Evolutionary conservation across 2,329 filamentous ascomycete genomes (phyloP), one percentile per base, ranked within the genome.

Genomic region (Graphilbum sp.): DNA sequence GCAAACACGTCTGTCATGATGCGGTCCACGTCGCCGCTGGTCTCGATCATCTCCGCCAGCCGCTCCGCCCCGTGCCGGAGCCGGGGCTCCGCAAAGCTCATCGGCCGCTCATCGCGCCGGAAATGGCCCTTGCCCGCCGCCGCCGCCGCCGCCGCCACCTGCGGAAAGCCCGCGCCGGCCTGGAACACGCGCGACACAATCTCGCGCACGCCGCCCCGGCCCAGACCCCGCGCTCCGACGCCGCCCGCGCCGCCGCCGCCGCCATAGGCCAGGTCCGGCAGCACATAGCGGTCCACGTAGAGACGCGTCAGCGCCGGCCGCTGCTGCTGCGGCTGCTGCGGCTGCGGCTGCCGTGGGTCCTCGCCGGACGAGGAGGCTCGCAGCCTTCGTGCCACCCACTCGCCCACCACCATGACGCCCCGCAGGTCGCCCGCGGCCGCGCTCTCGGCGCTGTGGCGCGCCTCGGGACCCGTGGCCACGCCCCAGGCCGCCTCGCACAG

Each of bases 401-500:
- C 83, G 31, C 79, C 79, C 4, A 88, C 80, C 0, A 92, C 83
- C 77, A 92, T 82, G 41, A 88, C 72, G 30, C 83, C 79, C 46
- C 84, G 72, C 25, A 92, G 69, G 51, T 92, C 84, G 23, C 77
- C 77, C 47, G 79, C 70, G 1, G 72, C 70, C n/a, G 67, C 70
- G 45, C 70, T 72, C 47, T 83, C 78, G 17, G 76, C 72, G 0
- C 79, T 77, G 30, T 71, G 71, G 35, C 71, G 38, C 70, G 35
- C 70, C 75, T 18, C 70, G 72, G 46, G 86, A n/a, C 77, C 75
- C 43, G 68, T 76, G 15, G 69, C 74, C 53, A 87, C 79, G 10
- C 82, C 83, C 80, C 83, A 90, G 0, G 81, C 78, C 9, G 80
- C 74, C 57, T 92, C 84, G 45, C 84, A 90, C 1, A 92, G 60